Base-by-base conservation (phyloP, 1,284 basidiomycete genomes). In the Caloboletus inedulis region DNA sequence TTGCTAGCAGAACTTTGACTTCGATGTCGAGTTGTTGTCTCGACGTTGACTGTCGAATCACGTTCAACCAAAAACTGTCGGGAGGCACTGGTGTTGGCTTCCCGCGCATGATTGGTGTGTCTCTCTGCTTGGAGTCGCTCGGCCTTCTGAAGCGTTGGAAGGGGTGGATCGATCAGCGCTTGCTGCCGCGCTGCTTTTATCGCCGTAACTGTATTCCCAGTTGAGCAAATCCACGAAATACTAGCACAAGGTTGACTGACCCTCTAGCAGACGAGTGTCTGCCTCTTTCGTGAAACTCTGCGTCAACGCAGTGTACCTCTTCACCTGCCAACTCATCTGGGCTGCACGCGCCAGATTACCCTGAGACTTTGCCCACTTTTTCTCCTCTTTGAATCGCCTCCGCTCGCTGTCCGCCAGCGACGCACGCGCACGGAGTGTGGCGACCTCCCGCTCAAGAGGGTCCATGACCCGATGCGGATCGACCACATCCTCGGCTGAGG, bases 311-410 rank as follows among this genome's bases (percentile, higher is more conserved):
- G 85, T 81, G 65, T 88, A 91, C 19, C 84, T 79, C 70, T 85
- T 85, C 53, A 89, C 85, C 66, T 89, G 85, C 84, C 86, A 89
- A 59, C 81, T 82, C 75, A 91, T 81, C 72, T 91, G 84, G 25
- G 77, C 74, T 19, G 87, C 89, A 41, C 87, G 78, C 13, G 85
- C 82, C 40, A 72, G 61, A 64, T 91, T 89, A 0, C 87, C 87
- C 65, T 86, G 81, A 27, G 86, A 85, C 46, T 84, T 64, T 3
- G 89, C 89, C 89, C 89, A 91, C 66, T 91, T 89, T 62, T 81
- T 78, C 69, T 91, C 89, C 69, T 91, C 89, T 72, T 84, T 87
- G 72, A 84, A 89, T 51, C 88, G 77, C 43, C 89, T 77, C 31
- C 87, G 81, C 69, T 91, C 88, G 55, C 82, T 89, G 59, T 90